Conservation (phyloP, 2,329 filamentous ascomycete species). For the Diaporthe citrichinensis region DNA sequence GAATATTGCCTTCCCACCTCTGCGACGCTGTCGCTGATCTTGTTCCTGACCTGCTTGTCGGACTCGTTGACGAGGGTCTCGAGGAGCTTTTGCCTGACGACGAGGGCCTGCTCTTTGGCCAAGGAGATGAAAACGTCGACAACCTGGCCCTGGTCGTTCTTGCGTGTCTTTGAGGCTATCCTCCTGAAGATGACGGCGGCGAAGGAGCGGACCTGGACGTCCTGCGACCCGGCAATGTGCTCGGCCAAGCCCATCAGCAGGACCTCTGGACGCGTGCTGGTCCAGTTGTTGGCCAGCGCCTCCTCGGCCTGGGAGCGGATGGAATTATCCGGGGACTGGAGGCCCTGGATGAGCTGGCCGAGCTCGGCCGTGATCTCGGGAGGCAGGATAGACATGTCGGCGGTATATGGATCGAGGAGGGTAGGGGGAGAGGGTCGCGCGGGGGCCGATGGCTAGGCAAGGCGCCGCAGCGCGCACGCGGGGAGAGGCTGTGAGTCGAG, state of each 20-base stretch:
- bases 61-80: conserved; percentile 81
- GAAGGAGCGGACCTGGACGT: conserved; percentile 88
- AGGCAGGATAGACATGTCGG: conserved; percentile 85
- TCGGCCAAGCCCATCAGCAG: conserved; percentile 95
- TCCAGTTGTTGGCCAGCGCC: conserved; percentile 92
- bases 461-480: conserved; percentile 42
- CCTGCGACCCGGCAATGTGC: conserved; percentile 85
- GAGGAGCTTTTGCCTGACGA: conserved; percentile 87
- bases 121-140: conserved; percentile 90
- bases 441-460: conserved; percentile 36
- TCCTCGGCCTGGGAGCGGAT: conserved; percentile 90
- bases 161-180: conserved; percentile 90
- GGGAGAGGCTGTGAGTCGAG: conserved; percentile 21
- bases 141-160: conserved; percentile 78
- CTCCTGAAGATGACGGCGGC: conserved; percentile 94
- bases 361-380: conserved; percentile 88
- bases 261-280: conserved; percentile 83
- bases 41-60: conserved; percentile 85
- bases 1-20: conserved; percentile 96
- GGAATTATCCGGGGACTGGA: conserved; percentile 91
- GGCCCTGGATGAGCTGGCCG: conserved; percentile 85
- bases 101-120: conserved; percentile 78
- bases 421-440: conserved; percentile 32
- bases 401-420: conserved; percentile 23
- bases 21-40: conserved; percentile 97